These are phyloP conservation scores for Solanum etuberosum DNA, from an alignment of 257 asterid species.

Conservation along the genomic window DNA sequence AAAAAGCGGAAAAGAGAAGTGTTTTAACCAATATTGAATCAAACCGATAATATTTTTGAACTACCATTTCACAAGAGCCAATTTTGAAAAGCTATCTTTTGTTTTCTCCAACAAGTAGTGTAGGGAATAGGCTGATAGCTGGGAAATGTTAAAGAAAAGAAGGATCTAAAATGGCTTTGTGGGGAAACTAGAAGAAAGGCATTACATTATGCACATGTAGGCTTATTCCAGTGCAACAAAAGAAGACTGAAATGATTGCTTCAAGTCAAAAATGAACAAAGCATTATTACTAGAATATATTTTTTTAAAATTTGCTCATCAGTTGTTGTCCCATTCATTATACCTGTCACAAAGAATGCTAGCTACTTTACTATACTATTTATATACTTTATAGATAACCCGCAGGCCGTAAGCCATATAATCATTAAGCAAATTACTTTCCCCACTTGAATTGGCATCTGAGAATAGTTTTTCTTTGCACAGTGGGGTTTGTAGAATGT, in stretches of 20 bases:
- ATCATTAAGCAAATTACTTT: slow-evolving; percentile 1
- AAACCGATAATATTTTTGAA: neutral
- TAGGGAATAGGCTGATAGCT: neutral
- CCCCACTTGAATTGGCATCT: slow-evolving; percentile 1
- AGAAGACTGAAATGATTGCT: slow-evolving; percentile 5
- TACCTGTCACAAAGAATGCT: neutral
- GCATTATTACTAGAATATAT: neutral
- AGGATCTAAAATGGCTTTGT: neutral
- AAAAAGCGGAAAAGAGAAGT: neutral
- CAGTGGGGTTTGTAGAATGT: neutral
- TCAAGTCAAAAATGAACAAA: slow-evolving; percentile 2
- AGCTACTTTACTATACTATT: neutral
- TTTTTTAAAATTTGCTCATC: neutral
- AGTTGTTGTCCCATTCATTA: neutral
- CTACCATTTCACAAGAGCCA: neutral
- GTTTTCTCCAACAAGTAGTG: neutral
- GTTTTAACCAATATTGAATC: neutral
- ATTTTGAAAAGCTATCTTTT: neutral
- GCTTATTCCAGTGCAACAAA: neutral
- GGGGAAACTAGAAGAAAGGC: neutral
- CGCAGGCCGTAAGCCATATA: neutral
- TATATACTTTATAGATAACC: neutral
- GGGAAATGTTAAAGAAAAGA: neutral
- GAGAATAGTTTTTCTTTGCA: neutral
- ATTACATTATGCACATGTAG: slow-evolving; percentile 3